phyloP scores from a whole-genome alignment of 495 filamentous ascomycete species.

The Aspergillus steynii region DNA sequence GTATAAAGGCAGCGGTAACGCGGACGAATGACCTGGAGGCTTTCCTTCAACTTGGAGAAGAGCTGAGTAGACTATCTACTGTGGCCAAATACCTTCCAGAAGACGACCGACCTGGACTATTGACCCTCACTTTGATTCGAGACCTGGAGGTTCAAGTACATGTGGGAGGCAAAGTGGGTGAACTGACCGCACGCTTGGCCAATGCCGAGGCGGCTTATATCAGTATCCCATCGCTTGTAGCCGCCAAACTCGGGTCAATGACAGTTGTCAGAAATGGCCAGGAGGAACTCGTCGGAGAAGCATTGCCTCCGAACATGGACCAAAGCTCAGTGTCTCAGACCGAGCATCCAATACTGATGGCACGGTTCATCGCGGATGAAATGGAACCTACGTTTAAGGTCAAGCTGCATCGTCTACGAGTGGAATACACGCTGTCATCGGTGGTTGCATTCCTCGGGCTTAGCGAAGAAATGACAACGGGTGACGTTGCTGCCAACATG shows the following conservation, averaged over 20 bases:
- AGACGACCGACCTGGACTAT: constrained; percentile 87
- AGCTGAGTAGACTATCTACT: constrained; percentile 76
- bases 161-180: constrained; percentile 65
- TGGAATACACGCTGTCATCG: constrained; percentile 83
- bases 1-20: constrained; percentile 55
- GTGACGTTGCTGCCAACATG: constrained; percentile 74
- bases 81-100: constrained; percentile 95
- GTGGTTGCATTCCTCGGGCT: constrained; percentile 76
- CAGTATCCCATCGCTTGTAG: constrained; percentile 75
- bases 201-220: constrained; percentile 80
- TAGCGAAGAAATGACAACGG: constrained; percentile 63
- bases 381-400: constrained; percentile 88
- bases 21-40: constrained; percentile 60
- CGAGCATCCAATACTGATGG: constrained; percentile 65
- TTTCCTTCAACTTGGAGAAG: constrained; percentile 70
- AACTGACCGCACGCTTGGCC: constrained; percentile 53
- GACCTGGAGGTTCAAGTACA: constrained; percentile 58
- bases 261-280: constrained; percentile 59
- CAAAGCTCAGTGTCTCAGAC: constrained; percentile 18
- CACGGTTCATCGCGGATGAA: constrained; percentile 87
- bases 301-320: constrained; percentile 30
- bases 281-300: constrained; percentile 68
- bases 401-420: constrained; percentile 74
- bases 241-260: constrained; percentile 65
- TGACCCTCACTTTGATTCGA: constrained; percentile 70